Conservation (phyloP, 805 yeast species). For the Wickerhamomyces alni region DNA sequence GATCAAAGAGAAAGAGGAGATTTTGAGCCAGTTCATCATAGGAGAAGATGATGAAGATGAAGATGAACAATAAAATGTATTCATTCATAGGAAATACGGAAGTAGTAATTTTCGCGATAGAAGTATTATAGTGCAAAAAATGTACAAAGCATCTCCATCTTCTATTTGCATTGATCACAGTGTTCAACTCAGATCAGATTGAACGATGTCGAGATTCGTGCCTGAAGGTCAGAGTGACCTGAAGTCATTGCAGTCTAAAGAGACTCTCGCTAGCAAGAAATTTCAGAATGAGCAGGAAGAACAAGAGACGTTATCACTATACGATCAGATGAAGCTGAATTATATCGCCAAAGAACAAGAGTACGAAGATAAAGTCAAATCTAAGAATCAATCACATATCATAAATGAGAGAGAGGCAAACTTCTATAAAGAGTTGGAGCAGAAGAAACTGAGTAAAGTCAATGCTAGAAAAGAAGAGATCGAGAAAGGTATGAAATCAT, state of each 20-base stretch:
- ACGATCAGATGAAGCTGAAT: constrained; percentile 23
- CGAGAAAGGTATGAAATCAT: constrained; percentile 13
- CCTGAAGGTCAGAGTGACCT: constrained; percentile 23
- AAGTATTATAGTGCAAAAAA: too few relatives aligned
- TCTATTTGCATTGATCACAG: too few relatives aligned
- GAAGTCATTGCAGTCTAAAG: constrained; percentile 12
- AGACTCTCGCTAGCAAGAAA: constrained; percentile 12
- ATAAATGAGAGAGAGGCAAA: constrained; percentile 15
- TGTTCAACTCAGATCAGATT: too few relatives aligned
- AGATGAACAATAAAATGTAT: too few relatives aligned
- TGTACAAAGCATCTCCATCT: too few relatives aligned
- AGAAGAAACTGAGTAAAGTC: constrained; percentile 8
- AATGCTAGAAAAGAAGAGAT: constrained; percentile 12
- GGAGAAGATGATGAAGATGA: constrained; percentile 28
- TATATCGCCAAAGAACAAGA: constrained; percentile 19
- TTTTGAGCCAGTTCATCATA: constrained; percentile 44
- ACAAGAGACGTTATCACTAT: constrained; percentile 17
- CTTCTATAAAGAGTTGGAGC: constrained; percentile 13
- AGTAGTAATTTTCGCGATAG: too few relatives aligned
- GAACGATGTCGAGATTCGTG: constrained; percentile 24
- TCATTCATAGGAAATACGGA: too few relatives aligned
- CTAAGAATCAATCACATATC: constrained; percentile 15
- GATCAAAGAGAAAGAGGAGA: constrained; percentile 26
- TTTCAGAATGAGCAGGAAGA: constrained; percentile 17
- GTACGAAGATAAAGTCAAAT: constrained; percentile 19